A percentile compares a stretch with the other conserved stretches of the same genome.
Conservation (phyloP, 495 filamentous ascomycete species). For the Viridothelium virens region DNA sequence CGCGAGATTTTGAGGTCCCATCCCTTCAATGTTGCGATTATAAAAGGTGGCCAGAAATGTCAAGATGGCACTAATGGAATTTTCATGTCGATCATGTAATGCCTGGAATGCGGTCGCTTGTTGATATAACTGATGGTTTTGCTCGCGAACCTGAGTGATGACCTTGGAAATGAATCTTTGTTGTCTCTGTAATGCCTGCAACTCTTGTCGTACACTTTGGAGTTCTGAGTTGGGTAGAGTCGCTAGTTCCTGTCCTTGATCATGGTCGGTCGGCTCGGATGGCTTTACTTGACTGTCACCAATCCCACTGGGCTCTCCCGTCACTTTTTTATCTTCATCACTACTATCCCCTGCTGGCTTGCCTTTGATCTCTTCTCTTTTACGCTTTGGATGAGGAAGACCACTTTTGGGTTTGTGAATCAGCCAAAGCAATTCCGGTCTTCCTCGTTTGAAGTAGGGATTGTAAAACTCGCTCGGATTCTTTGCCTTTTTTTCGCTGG, state of each 20-base stretch:
- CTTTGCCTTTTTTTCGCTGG: conserved; percentile 73
- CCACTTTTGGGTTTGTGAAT: conserved; percentile 89
- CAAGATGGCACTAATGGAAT: conserved; percentile 94
- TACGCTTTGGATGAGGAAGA: conserved; percentile 48
- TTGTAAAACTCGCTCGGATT: conserved; percentile 97
- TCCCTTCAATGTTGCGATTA: conserved; percentile 63
- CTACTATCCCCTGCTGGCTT: conserved; percentile 49
- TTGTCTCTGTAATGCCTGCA: conserved; percentile 72
- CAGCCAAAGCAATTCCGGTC: conserved; percentile 91
- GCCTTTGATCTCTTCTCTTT: conserved; percentile 56
- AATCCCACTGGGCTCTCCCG: conserved; percentile 24
- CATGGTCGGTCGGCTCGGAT: conserved; percentile 7
- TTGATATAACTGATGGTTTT: conserved; percentile 81
- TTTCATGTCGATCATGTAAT: conserved; percentile 90
- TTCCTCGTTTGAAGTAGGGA: conserved; percentile 86
- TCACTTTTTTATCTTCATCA: conserved; percentile 32
- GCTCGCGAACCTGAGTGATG: conserved; percentile 67
- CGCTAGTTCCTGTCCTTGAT: conserved; percentile 33
- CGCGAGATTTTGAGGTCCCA: conserved; percentile 34
- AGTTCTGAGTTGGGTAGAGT: conserved; percentile 69
- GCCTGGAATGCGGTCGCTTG: conserved; percentile 86
- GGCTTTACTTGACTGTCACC: conserved; percentile 16
- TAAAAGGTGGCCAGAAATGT: conserved; percentile 96
- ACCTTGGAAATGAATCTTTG: conserved; percentile 75
- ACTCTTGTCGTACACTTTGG: conserved; percentile 64